Percentiles rank a stretch among this genome's conserved stretches.
These are phyloP conservation scores for Seiridium cupressi DNA, from an alignment of 2,329 filamentous ascomycete species.

Conservation along the genomic window DNA sequence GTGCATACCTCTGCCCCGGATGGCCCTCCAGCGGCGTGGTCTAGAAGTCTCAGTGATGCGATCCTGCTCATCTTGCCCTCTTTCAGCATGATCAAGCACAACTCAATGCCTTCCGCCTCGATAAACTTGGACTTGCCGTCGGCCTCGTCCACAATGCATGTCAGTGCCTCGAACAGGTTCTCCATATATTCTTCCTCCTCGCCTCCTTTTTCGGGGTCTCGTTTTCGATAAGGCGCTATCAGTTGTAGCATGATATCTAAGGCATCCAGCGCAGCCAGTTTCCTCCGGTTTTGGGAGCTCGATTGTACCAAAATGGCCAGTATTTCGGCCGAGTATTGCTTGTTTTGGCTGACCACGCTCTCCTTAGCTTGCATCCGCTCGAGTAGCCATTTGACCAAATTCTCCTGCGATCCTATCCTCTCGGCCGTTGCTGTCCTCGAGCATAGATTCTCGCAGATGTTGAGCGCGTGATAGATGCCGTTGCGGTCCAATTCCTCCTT, in stretches of 20 bases:
- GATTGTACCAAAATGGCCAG: conserved; percentile 85
- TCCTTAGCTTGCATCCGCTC: conserved; percentile 70
- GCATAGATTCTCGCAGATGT: conserved; percentile 81
- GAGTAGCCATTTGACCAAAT: conserved; percentile 75
- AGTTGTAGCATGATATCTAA: conserved; percentile 81
- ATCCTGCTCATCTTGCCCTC: conserved; percentile 82
- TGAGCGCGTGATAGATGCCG: conserved; percentile 83
- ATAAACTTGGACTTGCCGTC: conserved; percentile 78
- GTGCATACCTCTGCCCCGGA: conserved; percentile 65
- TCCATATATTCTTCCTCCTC: conserved; percentile 95
- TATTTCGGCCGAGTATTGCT: conserved; percentile 91
- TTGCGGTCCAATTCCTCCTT: conserved; percentile 67
- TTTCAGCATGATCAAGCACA: conserved; percentile 87
- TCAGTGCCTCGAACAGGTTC: conserved; percentile 85
- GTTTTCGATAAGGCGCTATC: conserved; percentile 78
- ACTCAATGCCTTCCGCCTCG: conserved; percentile 87
- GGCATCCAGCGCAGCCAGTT: conserved; percentile 65
- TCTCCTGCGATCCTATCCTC: conserved; percentile 66
- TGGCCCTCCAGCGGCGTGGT: conserved; percentile 70
- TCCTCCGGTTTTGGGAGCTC: conserved; percentile 62
- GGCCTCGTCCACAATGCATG: conserved; percentile 73
- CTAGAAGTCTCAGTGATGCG: conserved; percentile 76
- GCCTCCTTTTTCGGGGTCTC: conserved; percentile 79
- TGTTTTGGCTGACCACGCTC: conserved; percentile 75
- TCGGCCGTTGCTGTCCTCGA: conserved; percentile 64